phyloP scores from a whole-genome alignment of 768 basidiomycete species.

The Tulasnella sp. region DNA sequence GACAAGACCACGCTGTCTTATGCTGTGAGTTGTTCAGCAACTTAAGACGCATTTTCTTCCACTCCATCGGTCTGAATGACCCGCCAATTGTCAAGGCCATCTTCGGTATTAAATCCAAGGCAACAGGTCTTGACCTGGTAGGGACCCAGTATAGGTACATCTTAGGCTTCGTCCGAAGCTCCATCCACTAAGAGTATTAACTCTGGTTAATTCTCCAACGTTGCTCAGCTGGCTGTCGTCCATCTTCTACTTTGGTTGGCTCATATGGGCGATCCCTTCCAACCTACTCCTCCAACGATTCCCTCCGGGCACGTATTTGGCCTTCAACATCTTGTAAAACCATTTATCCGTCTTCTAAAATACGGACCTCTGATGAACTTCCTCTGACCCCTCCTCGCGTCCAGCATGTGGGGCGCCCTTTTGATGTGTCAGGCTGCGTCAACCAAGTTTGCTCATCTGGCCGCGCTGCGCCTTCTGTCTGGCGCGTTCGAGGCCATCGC shows the following conservation, averaged over 20 bases:
- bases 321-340: constrained; percentile 27
- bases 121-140: constrained; percentile 27
- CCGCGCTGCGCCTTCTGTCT: constrained; percentile 30
- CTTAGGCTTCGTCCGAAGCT: constrained; percentile 18
- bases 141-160: constrained; percentile 29
- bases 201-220: too few species aligned
- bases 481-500: constrained; percentile 33
- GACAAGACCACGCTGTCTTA: constrained; percentile 28
- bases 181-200: too few species aligned
- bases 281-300: constrained; percentile 33
- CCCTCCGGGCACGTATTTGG: constrained; percentile 32
- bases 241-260: constrained; percentile 34
- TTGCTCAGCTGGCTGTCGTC: constrained; percentile 24
- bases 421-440: constrained; percentile 34
- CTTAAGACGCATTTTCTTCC: too few species aligned
- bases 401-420: constrained; percentile 29
- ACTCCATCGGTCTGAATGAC: too few species aligned
- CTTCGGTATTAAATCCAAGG: constrained; percentile 23
- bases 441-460: constrained; percentile 30
- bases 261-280: constrained; percentile 33
- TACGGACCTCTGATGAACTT: background rate
- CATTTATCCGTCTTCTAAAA: background rate
- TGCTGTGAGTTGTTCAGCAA: too few species aligned
- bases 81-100: too few species aligned
- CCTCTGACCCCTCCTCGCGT: background rate